These are phyloP conservation scores for Cladorrhinum samala DNA, from an alignment of 495 filamentous ascomycete genomes.

Conservation along the genomic window DNA sequence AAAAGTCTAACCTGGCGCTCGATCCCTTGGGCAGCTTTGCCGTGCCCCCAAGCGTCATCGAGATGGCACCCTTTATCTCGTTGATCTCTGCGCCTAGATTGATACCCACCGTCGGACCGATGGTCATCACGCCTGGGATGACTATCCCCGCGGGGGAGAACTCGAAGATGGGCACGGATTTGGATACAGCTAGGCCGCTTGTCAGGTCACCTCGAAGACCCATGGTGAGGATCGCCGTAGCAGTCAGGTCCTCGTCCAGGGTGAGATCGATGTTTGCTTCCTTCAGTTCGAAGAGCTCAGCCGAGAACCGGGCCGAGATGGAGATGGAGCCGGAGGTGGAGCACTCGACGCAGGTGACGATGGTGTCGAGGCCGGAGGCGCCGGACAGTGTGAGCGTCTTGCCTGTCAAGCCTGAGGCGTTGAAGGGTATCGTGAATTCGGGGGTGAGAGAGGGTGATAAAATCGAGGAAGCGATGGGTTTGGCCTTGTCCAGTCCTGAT, in stretches of 20 bases:
- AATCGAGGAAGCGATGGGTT: background rate
- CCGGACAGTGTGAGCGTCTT: conserved; percentile 6
- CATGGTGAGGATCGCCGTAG: conserved; percentile 11
- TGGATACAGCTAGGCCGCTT: background rate
- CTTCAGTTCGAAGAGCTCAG: background rate
- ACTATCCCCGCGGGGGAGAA: conserved; percentile 10
- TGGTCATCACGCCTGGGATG: conserved; percentile 17
- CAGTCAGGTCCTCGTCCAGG: conserved; percentile 3
- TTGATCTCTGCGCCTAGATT: conserved; percentile 9
- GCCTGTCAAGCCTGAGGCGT: conserved; percentile 1
- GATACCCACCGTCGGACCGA: conserved; percentile 13
- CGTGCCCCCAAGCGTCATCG: conserved; percentile 4
- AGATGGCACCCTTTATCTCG: conserved; percentile 7
- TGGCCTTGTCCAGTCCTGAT: too few species aligned
- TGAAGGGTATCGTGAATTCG: conserved; percentile 13
- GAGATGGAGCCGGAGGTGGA: conserved; percentile 11
- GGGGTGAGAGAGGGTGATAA: conserved; percentile 1
- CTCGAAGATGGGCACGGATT: conserved; percentile 13
- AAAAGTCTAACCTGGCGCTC: conserved; percentile 9
- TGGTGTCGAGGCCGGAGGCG: background rate
- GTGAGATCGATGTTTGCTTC: conserved; percentile 13
- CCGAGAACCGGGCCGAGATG: conserved; percentile 8
- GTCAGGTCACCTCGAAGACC: conserved; percentile 7
- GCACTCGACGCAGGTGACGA: conserved; percentile 10
- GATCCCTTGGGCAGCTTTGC: conserved; percentile 10